Conservation (phyloP, 805 yeast genomes). For the Barnettozyma sp. region DNA sequence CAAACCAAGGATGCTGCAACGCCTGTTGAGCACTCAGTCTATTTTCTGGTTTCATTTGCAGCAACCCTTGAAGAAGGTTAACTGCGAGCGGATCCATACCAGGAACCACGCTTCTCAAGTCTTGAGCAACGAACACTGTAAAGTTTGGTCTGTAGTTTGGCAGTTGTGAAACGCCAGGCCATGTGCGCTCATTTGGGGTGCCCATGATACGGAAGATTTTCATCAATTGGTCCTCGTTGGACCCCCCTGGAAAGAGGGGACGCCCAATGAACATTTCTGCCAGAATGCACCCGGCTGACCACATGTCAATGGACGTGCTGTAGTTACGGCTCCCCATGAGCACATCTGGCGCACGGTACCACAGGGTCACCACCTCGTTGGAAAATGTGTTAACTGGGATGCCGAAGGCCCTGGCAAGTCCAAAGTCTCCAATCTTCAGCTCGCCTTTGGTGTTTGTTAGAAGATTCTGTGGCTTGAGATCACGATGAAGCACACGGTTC, state of each 20-base stretch:
- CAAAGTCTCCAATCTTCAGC: conserved; percentile 92
- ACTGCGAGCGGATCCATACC: conserved; percentile 77
- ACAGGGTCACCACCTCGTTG: conserved; percentile 93
- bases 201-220: conserved; percentile 93
- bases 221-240: conserved; percentile 91
- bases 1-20: conserved; percentile 85
- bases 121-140: conserved; percentile 85
- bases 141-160: conserved; percentile 84
- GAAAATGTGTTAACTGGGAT: conserved; percentile 96
- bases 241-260: conserved; percentile 92
- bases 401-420: conserved; percentile 95
- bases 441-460: conserved; percentile 86
- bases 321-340: conserved; percentile 90
- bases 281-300: conserved; percentile 98
- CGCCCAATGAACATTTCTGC: conserved; percentile 99
- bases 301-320: conserved; percentile 94
- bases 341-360: conserved; percentile 99
- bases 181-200: conserved; percentile 89
- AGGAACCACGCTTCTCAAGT: conserved; percentile 69
- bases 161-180: conserved; percentile 93
- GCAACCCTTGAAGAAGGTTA: conserved; percentile 66
- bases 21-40: conserved; percentile 94
- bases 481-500: conserved; percentile 61
- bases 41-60: conserved; percentile 90
- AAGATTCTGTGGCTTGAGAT: conserved; percentile 90